A percentile compares a stretch with the other conserved stretches of the same genome.
phyloP scores from a whole-genome alignment of 2,329 filamentous ascomycete genomes.

The Exserohilum rostratum region DNA sequence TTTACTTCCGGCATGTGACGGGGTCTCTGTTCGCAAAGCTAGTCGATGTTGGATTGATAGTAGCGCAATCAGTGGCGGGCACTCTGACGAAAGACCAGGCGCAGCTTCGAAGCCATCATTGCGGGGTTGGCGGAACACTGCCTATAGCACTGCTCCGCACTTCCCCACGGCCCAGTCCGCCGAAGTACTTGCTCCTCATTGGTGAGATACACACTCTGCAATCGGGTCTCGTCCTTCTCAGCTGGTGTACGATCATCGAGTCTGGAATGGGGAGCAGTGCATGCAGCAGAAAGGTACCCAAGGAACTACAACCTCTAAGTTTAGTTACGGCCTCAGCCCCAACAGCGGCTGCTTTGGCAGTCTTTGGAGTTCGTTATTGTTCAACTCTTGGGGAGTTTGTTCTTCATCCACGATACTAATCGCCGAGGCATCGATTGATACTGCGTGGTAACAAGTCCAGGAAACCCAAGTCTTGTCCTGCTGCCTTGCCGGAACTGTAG shows the following conservation, averaged over 20 bases:
- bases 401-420: not conserved
- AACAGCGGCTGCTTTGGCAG: conserved; percentile 10
- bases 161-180: conserved; percentile 4
- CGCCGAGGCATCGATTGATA: not conserved
- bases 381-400: conserved; percentile 1
- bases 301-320: conserved; percentile 19
- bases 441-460: not conserved
- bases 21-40: not conserved
- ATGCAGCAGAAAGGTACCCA: conserved; percentile 16
- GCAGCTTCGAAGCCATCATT: not conserved
- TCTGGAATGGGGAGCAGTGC: conserved; percentile 11
- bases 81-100: not conserved
- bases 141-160: too few relatives aligned
- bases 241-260: conserved; percentile 18
- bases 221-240: conserved; percentile 1
- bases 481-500: not conserved
- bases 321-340: conserved; percentile 26
- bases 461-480: not conserved
- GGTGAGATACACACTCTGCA: not conserved
- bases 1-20: not conserved
- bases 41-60: not conserved
- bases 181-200: conserved; percentile 7
- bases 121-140: conserved; percentile 1
- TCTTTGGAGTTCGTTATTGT: conserved; percentile 1
- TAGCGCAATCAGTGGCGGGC: not conserved